Base-by-base conservation (phyloP, 2,329 filamentous ascomycete genomes). In the Colletotrichum godetiae region DNA sequence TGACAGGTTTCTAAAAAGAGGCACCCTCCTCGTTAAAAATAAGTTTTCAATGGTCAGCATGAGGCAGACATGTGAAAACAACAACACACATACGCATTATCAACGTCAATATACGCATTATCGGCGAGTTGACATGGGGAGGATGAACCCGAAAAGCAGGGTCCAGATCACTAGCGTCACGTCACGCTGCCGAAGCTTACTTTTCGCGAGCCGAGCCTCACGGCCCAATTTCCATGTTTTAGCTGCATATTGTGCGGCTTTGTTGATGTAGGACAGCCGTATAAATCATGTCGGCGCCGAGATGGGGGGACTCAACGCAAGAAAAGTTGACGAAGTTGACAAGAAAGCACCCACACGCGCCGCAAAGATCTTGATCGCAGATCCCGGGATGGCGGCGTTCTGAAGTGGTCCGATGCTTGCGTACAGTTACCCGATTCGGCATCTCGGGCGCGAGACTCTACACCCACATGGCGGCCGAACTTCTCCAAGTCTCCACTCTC, bases 371-470 rank as follows among this genome's bases (percentile, higher is more conserved):
- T 31, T 19, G 27, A 11, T 3, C 10, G 19, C 57, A 27, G 27
- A 49, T 27, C 11, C 35, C 22, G 22, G 22, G 35, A 27, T 24
- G 35, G 8, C 59, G 37, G 24, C 19, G 37, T 27, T 29, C 13
- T 56, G 53, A 24, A 29, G 24, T 8, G 24, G 35, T 8, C 59
- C 37, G 8, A 31, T 61, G 53, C 8, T 15, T 57, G 15, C 12
- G 29, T n/a, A 6, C 22, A 57, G 33, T 68, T 68, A 15, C 58
- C 68, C 15, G n/a, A 67, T 71, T 3, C 57, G 63, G 68, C 27
- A 71, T 52, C 46, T 72, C 68, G 68, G 68, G 15, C 57, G 64
- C 58, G 58, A 68, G 53, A 12, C 19, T 22, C 15, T 12, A 56
- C 22, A 27, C 42, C 29, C 63, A 58, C 29, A 15, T 52, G 27